Conservation (phyloP, 352 stramenopile genomes). For the Pythium aristosporum region DNA sequence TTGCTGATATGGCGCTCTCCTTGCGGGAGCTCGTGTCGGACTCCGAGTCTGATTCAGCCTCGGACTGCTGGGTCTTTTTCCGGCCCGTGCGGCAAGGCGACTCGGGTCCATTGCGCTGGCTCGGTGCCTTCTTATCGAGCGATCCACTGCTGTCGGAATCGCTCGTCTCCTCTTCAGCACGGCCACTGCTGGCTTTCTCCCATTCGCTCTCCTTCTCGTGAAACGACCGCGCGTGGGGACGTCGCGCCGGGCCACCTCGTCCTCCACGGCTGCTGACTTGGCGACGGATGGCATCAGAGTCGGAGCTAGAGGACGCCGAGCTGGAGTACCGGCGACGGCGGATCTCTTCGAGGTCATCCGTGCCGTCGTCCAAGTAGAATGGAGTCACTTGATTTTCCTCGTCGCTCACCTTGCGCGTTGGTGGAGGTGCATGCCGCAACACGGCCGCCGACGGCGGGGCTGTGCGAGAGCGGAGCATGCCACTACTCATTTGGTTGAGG, state of each 20-base stretch:
- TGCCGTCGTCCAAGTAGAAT: slow-evolving; percentile 51
- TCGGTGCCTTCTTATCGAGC: not conserved
- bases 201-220: slow-evolving; percentile 37
- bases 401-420: not conserved
- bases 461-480: not conserved
- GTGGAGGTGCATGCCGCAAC: not conserved
- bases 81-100: slow-evolving; percentile 35
- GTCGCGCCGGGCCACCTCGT: not conserved
- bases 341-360: slow-evolving; percentile 42
- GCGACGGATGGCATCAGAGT: not conserved
- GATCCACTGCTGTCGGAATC: slow-evolving; percentile 12
- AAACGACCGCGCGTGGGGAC: not conserved
- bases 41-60: not conserved
- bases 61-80: slow-evolving; percentile 29
- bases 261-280: not conserved
- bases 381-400: slow-evolving; percentile 58
- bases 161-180: slow-evolving; percentile 22
- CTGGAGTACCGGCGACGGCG: slow-evolving; percentile 38
- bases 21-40: not conserved
- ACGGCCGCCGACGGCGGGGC: not conserved
- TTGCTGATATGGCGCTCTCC: slow-evolving; percentile 22
- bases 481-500: slow-evolving; percentile 1
- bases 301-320: slow-evolving; percentile 21
- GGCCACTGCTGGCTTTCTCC: slow-evolving; percentile 32
- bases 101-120: slow-evolving; percentile 23